phyloP scores from a whole-genome alignment of 768 basidiomycete genomes.

The Lentinula raphanica region DNA sequence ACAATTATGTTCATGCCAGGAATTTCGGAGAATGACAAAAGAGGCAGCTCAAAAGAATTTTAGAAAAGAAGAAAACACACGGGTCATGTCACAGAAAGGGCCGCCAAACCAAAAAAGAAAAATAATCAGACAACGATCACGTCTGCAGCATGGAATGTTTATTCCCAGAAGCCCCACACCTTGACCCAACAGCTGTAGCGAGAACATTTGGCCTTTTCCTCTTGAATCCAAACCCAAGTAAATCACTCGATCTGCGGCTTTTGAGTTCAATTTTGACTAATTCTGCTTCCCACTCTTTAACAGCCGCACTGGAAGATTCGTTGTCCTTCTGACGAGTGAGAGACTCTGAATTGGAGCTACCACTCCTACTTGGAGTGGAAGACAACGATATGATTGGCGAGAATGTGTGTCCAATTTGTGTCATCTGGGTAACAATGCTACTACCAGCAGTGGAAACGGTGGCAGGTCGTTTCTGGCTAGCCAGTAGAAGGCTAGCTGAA shows the following conservation, averaged over 20 bases:
- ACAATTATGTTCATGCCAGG: not conserved
- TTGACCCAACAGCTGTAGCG: not conserved
- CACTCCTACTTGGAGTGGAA: not conserved
- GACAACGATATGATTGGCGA: not conserved
- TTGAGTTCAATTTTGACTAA: slow-evolving; percentile 62
- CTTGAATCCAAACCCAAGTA: slow-evolving; percentile 40
- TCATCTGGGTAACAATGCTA: not conserved
- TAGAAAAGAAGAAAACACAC: no score
- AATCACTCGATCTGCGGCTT: slow-evolving; percentile 48
- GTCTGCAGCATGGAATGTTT: not conserved
- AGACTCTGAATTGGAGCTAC: not conserved
- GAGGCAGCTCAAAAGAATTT: no score
- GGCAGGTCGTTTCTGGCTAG: not conserved
- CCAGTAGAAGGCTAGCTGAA: no score
- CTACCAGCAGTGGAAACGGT: not conserved
- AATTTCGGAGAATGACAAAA: not conserved
- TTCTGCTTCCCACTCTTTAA: slow-evolving; percentile 77
- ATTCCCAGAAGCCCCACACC: not conserved
- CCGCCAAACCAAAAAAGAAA: not conserved
- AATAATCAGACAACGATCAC: not conserved
- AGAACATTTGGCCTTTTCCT: slow-evolving; percentile 9
- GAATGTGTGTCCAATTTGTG: slow-evolving; percentile 1
- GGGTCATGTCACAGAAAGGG: not conserved
- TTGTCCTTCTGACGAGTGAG: not conserved
- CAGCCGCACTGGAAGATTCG: slow-evolving; percentile 6